Evolutionary conservation across 176 grass and related monocot genomes (phyloP).

Genomic region (Leersia perrieri): DNA sequence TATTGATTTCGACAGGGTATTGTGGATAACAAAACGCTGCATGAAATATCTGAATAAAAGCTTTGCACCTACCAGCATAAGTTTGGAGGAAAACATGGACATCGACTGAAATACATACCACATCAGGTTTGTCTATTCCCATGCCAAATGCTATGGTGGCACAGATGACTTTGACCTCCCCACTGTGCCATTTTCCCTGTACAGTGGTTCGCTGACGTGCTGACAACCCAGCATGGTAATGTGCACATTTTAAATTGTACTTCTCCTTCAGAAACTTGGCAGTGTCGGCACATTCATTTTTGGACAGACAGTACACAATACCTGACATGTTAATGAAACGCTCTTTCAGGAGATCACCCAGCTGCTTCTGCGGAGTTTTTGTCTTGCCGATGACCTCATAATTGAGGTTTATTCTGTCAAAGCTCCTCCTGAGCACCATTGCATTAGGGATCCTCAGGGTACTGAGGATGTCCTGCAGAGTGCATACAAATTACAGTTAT

Average conservation of each 20-base stretch:
- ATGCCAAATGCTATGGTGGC: slow-evolving; percentile 96
- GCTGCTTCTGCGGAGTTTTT: slow-evolving; percentile 64
- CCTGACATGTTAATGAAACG: slow-evolving; percentile 68
- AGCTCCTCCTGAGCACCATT: slow-evolving; percentile 70
- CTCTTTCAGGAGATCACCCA: slow-evolving; percentile 75
- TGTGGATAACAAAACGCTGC: slow-evolving; percentile 88
- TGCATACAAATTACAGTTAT: slow-evolving; percentile 11
- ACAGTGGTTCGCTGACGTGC: slow-evolving; percentile 58
- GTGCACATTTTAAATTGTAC: slow-evolving; percentile 65
- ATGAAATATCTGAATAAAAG: slow-evolving; percentile 14
- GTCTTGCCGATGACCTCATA: slow-evolving; percentile 74
- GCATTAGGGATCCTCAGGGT: slow-evolving; percentile 68
- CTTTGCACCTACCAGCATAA: not conserved
- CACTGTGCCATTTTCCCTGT: slow-evolving; percentile 86
- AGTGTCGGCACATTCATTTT: slow-evolving; percentile 79
- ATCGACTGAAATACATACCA: slow-evolving; percentile 41
- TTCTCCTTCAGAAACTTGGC: slow-evolving; percentile 83
- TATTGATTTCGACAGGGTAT: slow-evolving; percentile 90
- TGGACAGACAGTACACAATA: slow-evolving; percentile 86
- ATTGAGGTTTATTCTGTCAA: slow-evolving; percentile 77
- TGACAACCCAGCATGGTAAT: slow-evolving; percentile 81
- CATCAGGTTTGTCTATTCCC: slow-evolving; percentile 97
- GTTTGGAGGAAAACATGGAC: not conserved
- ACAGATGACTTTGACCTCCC: slow-evolving; percentile 77
- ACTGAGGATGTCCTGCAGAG: slow-evolving; percentile 64